phyloP scores from a whole-genome alignment of 768 basidiomycete genomes.

The Boletus eberwhitei region DNA sequence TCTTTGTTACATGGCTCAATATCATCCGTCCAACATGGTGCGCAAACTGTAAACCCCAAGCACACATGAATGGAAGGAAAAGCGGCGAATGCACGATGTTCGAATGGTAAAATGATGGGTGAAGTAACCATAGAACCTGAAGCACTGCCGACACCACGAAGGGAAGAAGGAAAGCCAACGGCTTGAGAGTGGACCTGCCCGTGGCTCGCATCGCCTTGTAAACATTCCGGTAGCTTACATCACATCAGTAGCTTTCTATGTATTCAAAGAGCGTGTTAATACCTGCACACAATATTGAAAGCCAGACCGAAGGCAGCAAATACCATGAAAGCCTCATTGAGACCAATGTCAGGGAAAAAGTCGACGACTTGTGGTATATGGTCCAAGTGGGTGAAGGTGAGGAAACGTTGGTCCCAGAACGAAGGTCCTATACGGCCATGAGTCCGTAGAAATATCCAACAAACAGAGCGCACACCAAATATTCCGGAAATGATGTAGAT shows the following conservation, averaged over 20 bases:
- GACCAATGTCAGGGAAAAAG: slow-evolving; percentile 58
- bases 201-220: slow-evolving; percentile 49
- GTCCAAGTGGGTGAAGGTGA: slow-evolving; percentile 56
- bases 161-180: slow-evolving; percentile 75
- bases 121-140: slow-evolving; percentile 79
- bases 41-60: slow-evolving; percentile 91
- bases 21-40: slow-evolving; percentile 93
- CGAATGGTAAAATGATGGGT: slow-evolving; percentile 57
- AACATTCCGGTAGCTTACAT: slow-evolving; percentile 76
- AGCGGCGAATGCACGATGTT: slow-evolving; percentile 72
- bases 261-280: not conserved
- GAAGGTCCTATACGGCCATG: slow-evolving; percentile 51
- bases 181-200: slow-evolving; percentile 43
- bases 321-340: slow-evolving; percentile 88
- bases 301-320: slow-evolving; percentile 67
- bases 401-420: slow-evolving; percentile 76
- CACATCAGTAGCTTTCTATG: slow-evolving; percentile 2
- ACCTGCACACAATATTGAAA: slow-evolving; percentile 80
- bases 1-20: slow-evolving; percentile 84
- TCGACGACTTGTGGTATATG: slow-evolving; percentile 44
- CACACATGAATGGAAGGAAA: slow-evolving; percentile 84
- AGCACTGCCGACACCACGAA: slow-evolving; percentile 69
- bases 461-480: slow-evolving; percentile 46
- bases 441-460: not conserved
- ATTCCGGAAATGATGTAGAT: slow-evolving; percentile 80